Evolutionary conservation across 495 filamentous ascomycete species (phyloP).

Genomic region (Margaritispora aquatica): DNA sequence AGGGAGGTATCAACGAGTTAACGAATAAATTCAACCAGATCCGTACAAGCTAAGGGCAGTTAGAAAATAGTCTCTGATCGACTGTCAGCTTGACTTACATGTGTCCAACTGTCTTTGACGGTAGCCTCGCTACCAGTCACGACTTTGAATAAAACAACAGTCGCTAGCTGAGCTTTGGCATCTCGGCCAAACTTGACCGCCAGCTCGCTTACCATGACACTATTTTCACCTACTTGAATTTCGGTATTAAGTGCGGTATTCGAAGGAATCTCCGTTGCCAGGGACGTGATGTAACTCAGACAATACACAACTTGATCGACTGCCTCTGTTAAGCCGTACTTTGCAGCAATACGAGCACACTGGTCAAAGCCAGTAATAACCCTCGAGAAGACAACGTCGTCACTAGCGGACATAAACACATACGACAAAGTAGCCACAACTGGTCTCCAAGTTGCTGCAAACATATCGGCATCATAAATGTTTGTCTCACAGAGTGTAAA

Average conservation of each 20-base stretch:
- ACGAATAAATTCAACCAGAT: slow-evolving; percentile 95
- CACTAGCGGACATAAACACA: slow-evolving; percentile 97
- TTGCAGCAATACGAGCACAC: slow-evolving; percentile 87
- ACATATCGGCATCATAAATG: slow-evolving; percentile 95
- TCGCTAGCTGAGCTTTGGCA: slow-evolving; percentile 87
- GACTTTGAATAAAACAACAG: slow-evolving; percentile 87
- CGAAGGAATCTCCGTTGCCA: slow-evolving; percentile 65
- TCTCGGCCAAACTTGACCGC: slow-evolving; percentile 96
- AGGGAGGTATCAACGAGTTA: slow-evolving; percentile 86
- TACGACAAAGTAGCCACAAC: slow-evolving; percentile 93
- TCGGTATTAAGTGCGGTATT: slow-evolving; percentile 92
- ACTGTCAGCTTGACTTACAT: slow-evolving; percentile 50
- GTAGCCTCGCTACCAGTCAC: slow-evolving; percentile 74
- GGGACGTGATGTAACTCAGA: slow-evolving; percentile 81
- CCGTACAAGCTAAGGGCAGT: slow-evolving; percentile 59
- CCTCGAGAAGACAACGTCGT: slow-evolving; percentile 92
- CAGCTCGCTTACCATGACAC: slow-evolving; percentile 97
- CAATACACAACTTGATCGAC: slow-evolving; percentile 88
- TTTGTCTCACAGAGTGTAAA: slow-evolving; percentile 84
- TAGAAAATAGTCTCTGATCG: neutral
- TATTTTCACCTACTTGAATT: slow-evolving; percentile 84
- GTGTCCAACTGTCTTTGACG: slow-evolving; percentile 73
- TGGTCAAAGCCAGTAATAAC: slow-evolving; percentile 94
- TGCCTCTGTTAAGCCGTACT: slow-evolving; percentile 75
- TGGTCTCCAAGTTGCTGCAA: slow-evolving; percentile 90